Evolutionary conservation across 495 filamentous ascomycete species (phyloP), one percentile per base, ranked within the genome.

Genomic region (Talaromyces wortmannii): DNA sequence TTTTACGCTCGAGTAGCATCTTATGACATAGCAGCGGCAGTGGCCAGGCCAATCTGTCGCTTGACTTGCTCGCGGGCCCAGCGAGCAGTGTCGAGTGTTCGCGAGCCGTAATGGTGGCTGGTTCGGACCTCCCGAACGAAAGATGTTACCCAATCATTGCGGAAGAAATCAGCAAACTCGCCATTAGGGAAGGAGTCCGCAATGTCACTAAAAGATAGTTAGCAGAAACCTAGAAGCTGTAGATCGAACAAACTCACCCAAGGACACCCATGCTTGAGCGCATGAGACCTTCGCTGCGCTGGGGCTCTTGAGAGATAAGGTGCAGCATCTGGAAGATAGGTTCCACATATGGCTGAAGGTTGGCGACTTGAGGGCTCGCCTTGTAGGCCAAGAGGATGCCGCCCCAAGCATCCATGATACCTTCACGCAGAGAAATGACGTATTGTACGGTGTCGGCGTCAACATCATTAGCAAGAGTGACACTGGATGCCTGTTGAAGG

Each of bases 341-440:
- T 60, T 89, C 81, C 18, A 97, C 80, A 58, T 88, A 95, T 17
- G 82, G 88, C 59, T 83, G 77, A 42, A 98, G 80, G 40, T 84
- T 70, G 58, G 79, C 64, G 58, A 87, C 88, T 77, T 85, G 48
- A 45, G 73, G 63, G 31, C 56, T 72, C 57, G 78, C 72, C 81
- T 92, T 96, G 84, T 97, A 88, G 32, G 94, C 90, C 65, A 91
- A 82, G 57, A 98, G 88, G 47, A 92, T 91, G 62, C 94, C 94
- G 65, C 89, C 91, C 90, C 95, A 98, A 13, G 94, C 94, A 80
- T 98, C 94, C 89, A 97, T 96, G 55, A 97, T 96, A 62, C 92
- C 94, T 67, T 98, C 94, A 54, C 94, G 84, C 50, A 98, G 81
- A 13, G 91, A 95, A 58, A 95, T 82, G 58, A 98, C 83, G 64